A percentile compares a stretch with the other conserved stretches of the same genome.
These are phyloP conservation scores for Yamadazyma membranifaciens DNA, from an alignment of 1,139 yeast genomes.

Conservation along the genomic window DNA sequence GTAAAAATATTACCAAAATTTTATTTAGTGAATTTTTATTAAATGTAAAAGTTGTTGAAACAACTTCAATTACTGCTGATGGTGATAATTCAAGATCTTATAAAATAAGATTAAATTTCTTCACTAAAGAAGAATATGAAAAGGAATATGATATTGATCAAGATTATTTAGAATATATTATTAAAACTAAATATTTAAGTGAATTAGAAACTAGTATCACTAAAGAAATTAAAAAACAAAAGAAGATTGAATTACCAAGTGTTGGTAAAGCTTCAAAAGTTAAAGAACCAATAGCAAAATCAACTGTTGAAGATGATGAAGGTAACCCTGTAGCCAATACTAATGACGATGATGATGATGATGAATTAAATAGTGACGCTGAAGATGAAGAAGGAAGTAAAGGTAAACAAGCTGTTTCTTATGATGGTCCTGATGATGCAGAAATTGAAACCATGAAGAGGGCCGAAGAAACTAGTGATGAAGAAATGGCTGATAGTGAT, in stretches of 20 bases:
- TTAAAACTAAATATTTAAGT: slow-evolving; percentile 63
- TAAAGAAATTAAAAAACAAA: slow-evolving; percentile 83
- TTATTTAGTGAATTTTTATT: slow-evolving; percentile 87
- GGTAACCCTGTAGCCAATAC: slow-evolving; percentile 26
- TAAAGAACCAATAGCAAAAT: slow-evolving; percentile 41
- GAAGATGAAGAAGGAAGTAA: slow-evolving; percentile 46
- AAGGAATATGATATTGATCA: slow-evolving; percentile 86
- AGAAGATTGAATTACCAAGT: slow-evolving; percentile 55
- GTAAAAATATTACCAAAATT: slow-evolving; percentile 86
- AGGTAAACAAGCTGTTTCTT: slow-evolving; percentile 83
- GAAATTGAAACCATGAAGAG: slow-evolving; percentile 83
- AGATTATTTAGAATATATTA: slow-evolving; percentile 70
- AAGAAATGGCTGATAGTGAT: slow-evolving; percentile 34
- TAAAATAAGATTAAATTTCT: slow-evolving; percentile 71
- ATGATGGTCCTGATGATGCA: slow-evolving; percentile 93
- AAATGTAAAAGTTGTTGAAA: slow-evolving; percentile 81
- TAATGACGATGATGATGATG: slow-evolving; percentile 48
- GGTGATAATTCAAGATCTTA: slow-evolving; percentile 69
- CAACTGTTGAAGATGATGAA: slow-evolving; percentile 45
- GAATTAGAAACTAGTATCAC: slow-evolving; percentile 70
- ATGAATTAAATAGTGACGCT: slow-evolving; percentile 7
- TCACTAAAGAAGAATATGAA: slow-evolving; percentile 72
- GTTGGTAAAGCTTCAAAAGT: slow-evolving; percentile 71
- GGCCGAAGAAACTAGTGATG: slow-evolving; percentile 74
- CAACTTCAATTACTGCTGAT: slow-evolving; percentile 59